Percentiles rank a stretch among this genome's conserved stretches.
These are phyloP conservation scores for Nakaseomyces glabratus DNA, from an alignment of 1,139 yeast genomes.

Conservation along the genomic window DNA sequence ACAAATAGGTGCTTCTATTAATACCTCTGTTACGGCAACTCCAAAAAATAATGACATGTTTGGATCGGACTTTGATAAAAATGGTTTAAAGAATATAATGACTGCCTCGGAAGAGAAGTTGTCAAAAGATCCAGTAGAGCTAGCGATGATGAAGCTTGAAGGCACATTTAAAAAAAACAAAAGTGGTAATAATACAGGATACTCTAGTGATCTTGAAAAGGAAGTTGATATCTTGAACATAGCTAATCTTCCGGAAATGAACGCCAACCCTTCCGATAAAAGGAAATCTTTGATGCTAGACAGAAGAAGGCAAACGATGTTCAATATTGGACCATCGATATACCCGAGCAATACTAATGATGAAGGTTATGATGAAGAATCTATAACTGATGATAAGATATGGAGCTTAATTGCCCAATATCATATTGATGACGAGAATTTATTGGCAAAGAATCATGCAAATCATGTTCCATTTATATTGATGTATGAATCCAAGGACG, in stretches of 20 bases:
- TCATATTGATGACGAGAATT: slow-evolving; percentile 21
- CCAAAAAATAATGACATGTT: neutral
- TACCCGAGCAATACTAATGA: slow-evolving; percentile 2
- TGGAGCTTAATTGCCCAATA: slow-evolving; percentile 23
- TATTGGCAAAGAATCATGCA: slow-evolving; percentile 22
- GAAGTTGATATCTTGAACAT: slow-evolving; percentile 31
- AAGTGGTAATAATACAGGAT: slow-evolving; percentile 9
- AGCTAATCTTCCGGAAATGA: slow-evolving; percentile 13
- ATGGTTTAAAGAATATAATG: slow-evolving; percentile 5
- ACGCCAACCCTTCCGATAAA: slow-evolving; percentile 17
- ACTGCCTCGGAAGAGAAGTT: slow-evolving; percentile 16
- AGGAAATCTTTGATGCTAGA: slow-evolving; percentile 32
- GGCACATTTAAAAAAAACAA: slow-evolving; percentile 41
- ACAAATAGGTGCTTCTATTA: slow-evolving; percentile 4
- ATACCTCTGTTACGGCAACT: slow-evolving; percentile 3
- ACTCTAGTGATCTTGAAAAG: slow-evolving; percentile 18
- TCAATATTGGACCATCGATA: slow-evolving; percentile 25
- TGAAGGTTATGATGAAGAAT: slow-evolving; percentile 7
- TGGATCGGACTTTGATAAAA: slow-evolving; percentile 2
- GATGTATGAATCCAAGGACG: slow-evolving; percentile 52
- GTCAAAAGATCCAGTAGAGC: slow-evolving; percentile 51
- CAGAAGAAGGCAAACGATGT: slow-evolving; percentile 34
- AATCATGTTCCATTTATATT: slow-evolving; percentile 74
- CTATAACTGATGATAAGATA: slow-evolving; percentile 16
- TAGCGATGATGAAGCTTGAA: slow-evolving; percentile 68